Evolutionary conservation across 2,329 filamentous ascomycete genomes (phyloP), one percentile per base, ranked within the genome.

Genomic region (Plenodomus lindquistii): DNA sequence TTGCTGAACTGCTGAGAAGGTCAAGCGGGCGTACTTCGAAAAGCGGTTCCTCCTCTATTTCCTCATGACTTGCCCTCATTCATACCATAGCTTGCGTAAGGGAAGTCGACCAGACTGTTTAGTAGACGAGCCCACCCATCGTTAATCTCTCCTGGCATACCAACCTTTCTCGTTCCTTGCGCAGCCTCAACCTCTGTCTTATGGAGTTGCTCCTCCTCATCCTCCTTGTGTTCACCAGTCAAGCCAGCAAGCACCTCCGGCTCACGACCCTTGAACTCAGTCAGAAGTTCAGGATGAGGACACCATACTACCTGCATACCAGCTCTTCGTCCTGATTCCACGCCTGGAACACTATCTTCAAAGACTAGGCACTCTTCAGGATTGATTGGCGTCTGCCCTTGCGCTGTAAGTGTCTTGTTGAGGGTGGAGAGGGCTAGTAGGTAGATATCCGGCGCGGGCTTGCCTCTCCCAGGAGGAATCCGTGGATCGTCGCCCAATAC

Each of bases 291-390:
- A 1, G 85, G 83, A 73, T 97, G 91, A 19, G 94, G 94, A 60
- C 85, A 87, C 94, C 94, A 99, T 1, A 96, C 80, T 11, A 95
- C 91, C 58, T 93, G 85, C 93, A 97, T 97, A 0, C 93, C 93
- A 0, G 94, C 94, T 57, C 94, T 84, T 44, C 94, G 80, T 4
- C 91, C 94, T 2, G 91, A 85, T 75, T 99, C 94, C 2, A 97
- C 91, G 3, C 94, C 94, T 0, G 91, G 90, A 1, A 97, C 92
- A 38, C 87, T 90, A 72, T 99, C 94, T 75, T 99, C 94, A 64
- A 99, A 97, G 0, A 97, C 94, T 15, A 99, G 79, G 69, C 94
- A 97, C 73, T 97, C 93, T 59, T 89, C 88, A 0, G 91, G 91
- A 44, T 69, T 79, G 54, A 99, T 86, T 44, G 80, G 78, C 50